Conservation (phyloP, 164 flowering plant species). For the Saururus chinensis region DNA sequence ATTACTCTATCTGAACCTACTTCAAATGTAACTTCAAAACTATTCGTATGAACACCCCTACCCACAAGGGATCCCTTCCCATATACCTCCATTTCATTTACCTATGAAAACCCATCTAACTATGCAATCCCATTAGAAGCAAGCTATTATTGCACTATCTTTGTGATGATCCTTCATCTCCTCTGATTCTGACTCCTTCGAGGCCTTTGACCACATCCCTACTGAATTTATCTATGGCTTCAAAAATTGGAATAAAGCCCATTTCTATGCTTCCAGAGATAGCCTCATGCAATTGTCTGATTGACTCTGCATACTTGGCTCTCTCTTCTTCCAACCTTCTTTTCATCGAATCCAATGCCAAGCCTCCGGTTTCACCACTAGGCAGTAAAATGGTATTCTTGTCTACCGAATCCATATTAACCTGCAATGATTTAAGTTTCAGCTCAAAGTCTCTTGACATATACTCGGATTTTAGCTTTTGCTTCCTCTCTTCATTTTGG, state of each 20-base stretch:
- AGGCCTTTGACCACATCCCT: conserved; percentile 56
- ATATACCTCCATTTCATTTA: not conserved
- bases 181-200: conserved; percentile 53
- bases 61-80: too few relatives aligned
- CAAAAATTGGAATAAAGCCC: conserved; percentile 76
- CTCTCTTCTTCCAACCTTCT: conserved; percentile 65
- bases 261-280: conserved; percentile 68
- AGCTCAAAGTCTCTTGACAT: conserved; percentile 59
- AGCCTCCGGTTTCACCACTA: conserved; percentile 44
- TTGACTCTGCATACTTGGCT: conserved; percentile 54
- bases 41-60: too few relatives aligned
- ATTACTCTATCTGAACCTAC: not conserved
- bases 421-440: conserved; percentile 30
- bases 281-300: conserved; percentile 57
- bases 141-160: not conserved
- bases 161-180: conserved; percentile 13
- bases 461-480: conserved; percentile 65
- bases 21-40: not conserved
- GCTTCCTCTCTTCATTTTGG: conserved; percentile 78
- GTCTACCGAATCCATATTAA: conserved; percentile 26
- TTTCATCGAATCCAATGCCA: conserved; percentile 55
- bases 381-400: conserved; percentile 34
- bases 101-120: not conserved
- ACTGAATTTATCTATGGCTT: conserved; percentile 62
- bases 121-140: not conserved